Evolutionary conservation across 1,284 basidiomycete species (phyloP).

Genomic region (Mycocalia duriaeana): DNA sequence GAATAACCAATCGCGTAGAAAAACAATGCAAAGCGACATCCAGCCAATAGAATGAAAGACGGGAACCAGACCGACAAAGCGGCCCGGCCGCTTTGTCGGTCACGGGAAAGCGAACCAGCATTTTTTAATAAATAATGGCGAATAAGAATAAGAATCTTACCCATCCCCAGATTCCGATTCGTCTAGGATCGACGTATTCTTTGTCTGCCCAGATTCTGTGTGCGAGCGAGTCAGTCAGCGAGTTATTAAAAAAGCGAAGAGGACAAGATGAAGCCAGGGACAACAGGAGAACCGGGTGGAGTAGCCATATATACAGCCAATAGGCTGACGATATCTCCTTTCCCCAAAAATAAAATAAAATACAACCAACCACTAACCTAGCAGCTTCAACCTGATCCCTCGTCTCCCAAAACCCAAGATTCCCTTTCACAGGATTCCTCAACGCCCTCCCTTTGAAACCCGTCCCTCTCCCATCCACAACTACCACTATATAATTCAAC

Average conservation of each 20-base stretch:
- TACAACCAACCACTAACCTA: conserved; percentile 40
- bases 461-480: conserved; percentile 91
- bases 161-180: conserved; percentile 96
- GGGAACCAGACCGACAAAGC: no score
- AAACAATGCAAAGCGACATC: not conserved
- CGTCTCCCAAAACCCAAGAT: conserved; percentile 85
- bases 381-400: conserved; percentile 86
- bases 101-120: conserved; percentile 6
- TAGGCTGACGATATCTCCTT: no score
- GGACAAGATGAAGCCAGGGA: not conserved
- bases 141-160: conserved; percentile 38
- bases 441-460: conserved; percentile 83
- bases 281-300: not conserved
- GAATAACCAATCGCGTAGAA: not conserved
- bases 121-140: not conserved
- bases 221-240: conserved; percentile 5
- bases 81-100: no score
- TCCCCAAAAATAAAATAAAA: no score
- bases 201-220: conserved; percentile 68
- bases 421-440: conserved; percentile 79
- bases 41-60: not conserved
- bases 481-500: conserved; percentile 82
- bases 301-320: not conserved
- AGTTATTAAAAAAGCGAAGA: not conserved
- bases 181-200: conserved; percentile 72